Evolutionary conservation across 306 rosid species (phyloP), one percentile per base, ranked within the genome.

Genomic region (Morella rubra): DNA sequence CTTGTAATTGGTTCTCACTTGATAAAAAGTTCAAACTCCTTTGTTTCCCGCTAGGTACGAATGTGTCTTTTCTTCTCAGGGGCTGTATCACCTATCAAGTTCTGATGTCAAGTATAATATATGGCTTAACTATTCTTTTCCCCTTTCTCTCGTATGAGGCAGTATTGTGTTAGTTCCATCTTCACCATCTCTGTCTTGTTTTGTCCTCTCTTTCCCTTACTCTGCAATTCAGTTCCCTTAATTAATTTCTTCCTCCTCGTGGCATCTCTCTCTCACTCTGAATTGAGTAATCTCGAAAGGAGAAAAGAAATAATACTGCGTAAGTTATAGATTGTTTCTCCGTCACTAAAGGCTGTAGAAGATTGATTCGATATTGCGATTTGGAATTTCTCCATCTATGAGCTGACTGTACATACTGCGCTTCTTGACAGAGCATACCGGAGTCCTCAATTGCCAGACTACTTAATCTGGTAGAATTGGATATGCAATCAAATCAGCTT

Each of bases 401-500:
- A 49, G 16, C 53, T 49, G 14, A 49, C 14, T 49, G 1, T 49
- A 49, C 14, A 4, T 49, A 2, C 15, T 24, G 10, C 3, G 67
- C 1, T 37, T 52, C 55, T 8, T 24, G 37, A 44, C 84, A 95
- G 98, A 89, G 52, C 59, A 92, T 95, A 72, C 96, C 97, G 4
- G 98, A 95, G 77, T 95, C 98, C 0, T 80, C 86, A 53, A 89
- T 86, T 3, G 97, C 98, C 15, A 87, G 97, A 71, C 72, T 95
- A 61, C 76, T 95, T 51, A 95, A 92, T 75, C 73, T 88, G 87
- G 81, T 81, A 40, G 90, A 74, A 42, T 74, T 95, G 78, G 99
- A 95, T 13, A 91, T 95, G 67, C 99, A 76, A 80, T 95, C 99
- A 27, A 95, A 95, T 80, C 97, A 95, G 83, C 91, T 95, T 2